Evolutionary conservation across 1,284 basidiomycete species (phyloP).

Genomic region (Cryptococcus sp.): DNA sequence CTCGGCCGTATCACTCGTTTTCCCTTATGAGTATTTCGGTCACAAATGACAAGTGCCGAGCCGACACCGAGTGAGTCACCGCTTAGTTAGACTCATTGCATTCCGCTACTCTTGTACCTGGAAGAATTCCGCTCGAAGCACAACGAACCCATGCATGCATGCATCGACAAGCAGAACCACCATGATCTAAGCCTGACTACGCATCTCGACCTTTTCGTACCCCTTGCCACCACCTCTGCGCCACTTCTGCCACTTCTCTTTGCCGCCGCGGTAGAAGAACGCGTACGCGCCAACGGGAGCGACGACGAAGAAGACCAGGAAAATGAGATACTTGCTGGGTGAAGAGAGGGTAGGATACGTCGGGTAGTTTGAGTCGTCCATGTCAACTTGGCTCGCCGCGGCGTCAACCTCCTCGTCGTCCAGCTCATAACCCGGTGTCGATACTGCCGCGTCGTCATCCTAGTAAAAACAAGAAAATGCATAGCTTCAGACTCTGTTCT

Average conservation of each 20-base stretch:
- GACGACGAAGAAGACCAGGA: slow-evolving; percentile 58
- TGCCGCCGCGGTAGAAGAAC: slow-evolving; percentile 55
- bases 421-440: not conserved
- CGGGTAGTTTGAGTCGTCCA: slow-evolving; percentile 10
- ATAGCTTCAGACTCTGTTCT: slow-evolving; percentile 35
- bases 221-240: slow-evolving; percentile 17
- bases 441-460: slow-evolving; percentile 10
- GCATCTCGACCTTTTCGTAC: slow-evolving; percentile 33
- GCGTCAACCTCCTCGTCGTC: slow-evolving; percentile 4
- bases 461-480: slow-evolving; percentile 22
- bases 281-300: slow-evolving; percentile 61
- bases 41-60: too few species aligned
- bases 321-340: slow-evolving; percentile 56
- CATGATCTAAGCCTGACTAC: not conserved
- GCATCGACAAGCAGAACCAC: too few species aligned
- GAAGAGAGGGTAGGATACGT: slow-evolving; percentile 39
- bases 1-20: too few species aligned
- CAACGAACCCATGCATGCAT: too few species aligned
- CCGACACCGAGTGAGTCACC: too few species aligned
- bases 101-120: too few species aligned
- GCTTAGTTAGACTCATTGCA: too few species aligned
- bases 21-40: too few species aligned
- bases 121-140: too few species aligned
- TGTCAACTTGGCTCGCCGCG: slow-evolving; percentile 9
- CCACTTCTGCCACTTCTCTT: slow-evolving; percentile 29